Base-by-base conservation (phyloP, 140 eudicot genomes). In the Stevia rebaudiana region DNA sequence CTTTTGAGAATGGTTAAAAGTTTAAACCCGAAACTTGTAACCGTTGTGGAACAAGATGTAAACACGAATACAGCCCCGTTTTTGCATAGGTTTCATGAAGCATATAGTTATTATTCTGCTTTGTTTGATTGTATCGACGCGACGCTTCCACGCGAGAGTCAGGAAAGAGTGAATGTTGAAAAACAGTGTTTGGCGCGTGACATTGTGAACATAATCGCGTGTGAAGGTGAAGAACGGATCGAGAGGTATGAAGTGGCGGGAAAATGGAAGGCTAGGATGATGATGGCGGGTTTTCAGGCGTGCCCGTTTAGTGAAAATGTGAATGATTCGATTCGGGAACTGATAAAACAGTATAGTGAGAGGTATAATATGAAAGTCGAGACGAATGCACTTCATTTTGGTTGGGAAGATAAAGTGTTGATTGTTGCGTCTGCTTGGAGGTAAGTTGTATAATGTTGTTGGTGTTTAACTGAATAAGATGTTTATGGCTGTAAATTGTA, bases 251-350 rank as follows among this genome's bases (percentile, higher is more conserved):
- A 91, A 63, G 96, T 91, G 64, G 76, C 95, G 0, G 98, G 98
- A 30, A 91, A 91, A 65, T 91, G 98, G 98, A 85, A 91, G 51
- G 96, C 96, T 0, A 75, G 98, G 79, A 91, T 91, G 98, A 83
- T 73, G 78, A 91, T 91, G 98, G 98, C 98, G 16, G 98, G 98
- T 37, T 91, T 91, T 51, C 69, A 40, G 3, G 17, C 82, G 0
- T 52, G 55, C 61, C 84, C 87, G 50, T 72, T 91, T 23, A 82
- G 87, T 50, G 59, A 15, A 54, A 61, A 67, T 4, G 96, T 85
- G 66, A 65, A 58, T 3, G 69, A 63, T 17, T 56, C 71, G 60
- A 78, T 91, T 28, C 56, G 70, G 58, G 54, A 79, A 40, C 87
- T 91, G 28, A 88, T 85, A 59, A 79, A 73, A 73, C 49, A 57